phyloP scores from a whole-genome alignment of 73 alveolate genomes.

The Paraurostyla sp. region DNA sequence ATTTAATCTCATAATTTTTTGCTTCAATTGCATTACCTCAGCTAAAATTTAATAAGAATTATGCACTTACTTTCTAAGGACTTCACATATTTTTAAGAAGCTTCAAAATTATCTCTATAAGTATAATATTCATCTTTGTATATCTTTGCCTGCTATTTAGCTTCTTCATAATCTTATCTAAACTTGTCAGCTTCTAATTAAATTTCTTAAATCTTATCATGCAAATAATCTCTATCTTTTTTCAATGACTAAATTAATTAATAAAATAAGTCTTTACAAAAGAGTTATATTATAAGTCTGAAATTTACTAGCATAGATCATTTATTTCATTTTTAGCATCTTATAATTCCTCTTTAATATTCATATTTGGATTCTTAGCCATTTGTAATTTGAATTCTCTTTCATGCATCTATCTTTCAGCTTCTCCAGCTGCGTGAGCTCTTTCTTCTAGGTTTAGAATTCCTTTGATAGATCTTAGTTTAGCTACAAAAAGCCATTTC shows the following conservation, averaged over 20 bases:
- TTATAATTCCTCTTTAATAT: constrained; percentile 49
- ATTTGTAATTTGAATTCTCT: constrained; percentile 26
- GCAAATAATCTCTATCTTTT: constrained; percentile 42
- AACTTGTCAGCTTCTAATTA: constrained; percentile 24
- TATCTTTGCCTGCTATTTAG: background rate
- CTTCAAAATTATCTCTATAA: constrained; percentile 24
- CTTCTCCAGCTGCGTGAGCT: constrained; percentile 10
- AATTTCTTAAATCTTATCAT: constrained; percentile 44
- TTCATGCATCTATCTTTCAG: constrained; percentile 31
- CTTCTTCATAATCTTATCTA: constrained; percentile 3
- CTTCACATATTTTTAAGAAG: constrained; percentile 39
- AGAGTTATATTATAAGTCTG: constrained; percentile 2
- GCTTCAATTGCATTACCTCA: constrained; percentile 46
- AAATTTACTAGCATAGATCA: constrained; percentile 23
- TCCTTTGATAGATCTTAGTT: constrained; percentile 15
- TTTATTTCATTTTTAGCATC: constrained; percentile 51
- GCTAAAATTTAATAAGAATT: background rate
- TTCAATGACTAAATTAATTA: constrained; percentile 19
- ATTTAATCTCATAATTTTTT: constrained; percentile 42
- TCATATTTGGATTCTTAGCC: background rate
- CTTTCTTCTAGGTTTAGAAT: background rate
- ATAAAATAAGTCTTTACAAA: constrained; percentile 8
- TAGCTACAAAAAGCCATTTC: constrained; percentile 61
- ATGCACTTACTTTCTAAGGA: constrained; percentile 17
- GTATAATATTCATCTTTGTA: constrained; percentile 40